Percentiles rank a stretch among this genome's conserved stretches.
phyloP scores from a whole-genome alignment of 2,329 filamentous ascomycete species.

The Annulohypoxylon truncatum region DNA sequence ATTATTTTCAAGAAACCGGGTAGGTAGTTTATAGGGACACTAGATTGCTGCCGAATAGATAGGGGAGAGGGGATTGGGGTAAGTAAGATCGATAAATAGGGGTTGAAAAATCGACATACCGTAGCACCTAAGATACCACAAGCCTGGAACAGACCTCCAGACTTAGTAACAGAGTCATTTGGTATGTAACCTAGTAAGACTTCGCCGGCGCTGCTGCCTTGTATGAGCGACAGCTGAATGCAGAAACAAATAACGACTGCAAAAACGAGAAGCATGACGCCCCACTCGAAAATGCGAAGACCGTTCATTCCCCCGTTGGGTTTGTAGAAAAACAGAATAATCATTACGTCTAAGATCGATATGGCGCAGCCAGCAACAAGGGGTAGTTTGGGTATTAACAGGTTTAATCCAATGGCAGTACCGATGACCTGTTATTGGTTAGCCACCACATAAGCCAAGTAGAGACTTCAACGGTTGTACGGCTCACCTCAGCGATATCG shows the following conservation, averaged over 20 bases:
- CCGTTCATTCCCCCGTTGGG: conserved; percentile 69
- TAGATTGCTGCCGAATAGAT: neutral
- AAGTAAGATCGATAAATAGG: neutral
- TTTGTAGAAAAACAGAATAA: conserved; percentile 74
- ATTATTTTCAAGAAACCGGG: neutral
- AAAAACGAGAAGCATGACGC: conserved; percentile 72
- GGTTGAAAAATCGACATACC: conserved; percentile 48
- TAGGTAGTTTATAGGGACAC: neutral
- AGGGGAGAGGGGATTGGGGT: neutral
- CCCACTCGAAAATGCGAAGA: conserved; percentile 71
- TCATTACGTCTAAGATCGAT: conserved; percentile 74
- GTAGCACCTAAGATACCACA: conserved; percentile 83
- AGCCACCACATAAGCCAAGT: neutral
- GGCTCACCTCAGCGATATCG: conserved; percentile 72
- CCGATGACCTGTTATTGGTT: conserved; percentile 67
- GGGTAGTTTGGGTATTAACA: conserved; percentile 71
- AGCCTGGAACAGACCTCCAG: conserved; percentile 72
- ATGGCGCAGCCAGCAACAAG: conserved; percentile 76
- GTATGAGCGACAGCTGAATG: conserved; percentile 73
- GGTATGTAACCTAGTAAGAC: conserved; percentile 75
- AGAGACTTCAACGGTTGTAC: neutral
- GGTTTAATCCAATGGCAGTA: conserved; percentile 75
- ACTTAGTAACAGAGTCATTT: conserved; percentile 67
- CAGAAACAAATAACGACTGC: conserved; percentile 78
- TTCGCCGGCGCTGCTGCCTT: conserved; percentile 64